Percentiles rank a stretch among this genome's conserved stretches.
Conservation (phyloP, 768 basidiomycete genomes). For the Hygrocybe coccinea region DNA sequence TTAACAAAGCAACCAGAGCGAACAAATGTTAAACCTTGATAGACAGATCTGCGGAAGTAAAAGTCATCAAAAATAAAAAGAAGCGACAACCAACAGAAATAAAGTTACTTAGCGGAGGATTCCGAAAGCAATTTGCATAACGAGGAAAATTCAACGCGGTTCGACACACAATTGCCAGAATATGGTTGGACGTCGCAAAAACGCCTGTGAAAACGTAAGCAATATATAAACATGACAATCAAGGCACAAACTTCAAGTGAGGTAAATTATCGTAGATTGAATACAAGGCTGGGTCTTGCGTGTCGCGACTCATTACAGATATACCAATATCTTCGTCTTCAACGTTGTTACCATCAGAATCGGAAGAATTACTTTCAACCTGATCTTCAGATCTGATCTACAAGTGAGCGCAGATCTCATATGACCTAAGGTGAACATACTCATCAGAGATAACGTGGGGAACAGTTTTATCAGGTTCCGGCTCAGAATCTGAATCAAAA, state of each 20-base stretch:
- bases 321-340: too few relatives aligned
- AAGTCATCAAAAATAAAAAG: neutral
- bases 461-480: too few relatives aligned
- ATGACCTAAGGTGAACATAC: too few relatives aligned
- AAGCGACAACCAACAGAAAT: neutral
- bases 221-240: neutral
- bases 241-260: neutral
- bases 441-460: too few relatives aligned
- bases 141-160: neutral
- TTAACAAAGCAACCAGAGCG: neutral
- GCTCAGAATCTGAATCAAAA: too few relatives aligned
- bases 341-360: too few relatives aligned
- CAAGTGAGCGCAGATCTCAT: too few relatives aligned
- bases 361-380: too few relatives aligned
- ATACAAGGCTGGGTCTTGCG: neutral
- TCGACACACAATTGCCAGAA: neutral
- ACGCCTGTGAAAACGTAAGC: neutral
- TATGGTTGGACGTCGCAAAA: neutral
- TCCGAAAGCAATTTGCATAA: neutral
- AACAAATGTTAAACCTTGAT: neutral
- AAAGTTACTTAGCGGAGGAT: neutral
- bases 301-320: neutral
- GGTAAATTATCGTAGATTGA: neutral
- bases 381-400: too few relatives aligned
- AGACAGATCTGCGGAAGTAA: neutral